Evolutionary conservation across 1,284 basidiomycete genomes (phyloP), one percentile per base, ranked within the genome.

Genomic region (Marasmius fiardii): DNA sequence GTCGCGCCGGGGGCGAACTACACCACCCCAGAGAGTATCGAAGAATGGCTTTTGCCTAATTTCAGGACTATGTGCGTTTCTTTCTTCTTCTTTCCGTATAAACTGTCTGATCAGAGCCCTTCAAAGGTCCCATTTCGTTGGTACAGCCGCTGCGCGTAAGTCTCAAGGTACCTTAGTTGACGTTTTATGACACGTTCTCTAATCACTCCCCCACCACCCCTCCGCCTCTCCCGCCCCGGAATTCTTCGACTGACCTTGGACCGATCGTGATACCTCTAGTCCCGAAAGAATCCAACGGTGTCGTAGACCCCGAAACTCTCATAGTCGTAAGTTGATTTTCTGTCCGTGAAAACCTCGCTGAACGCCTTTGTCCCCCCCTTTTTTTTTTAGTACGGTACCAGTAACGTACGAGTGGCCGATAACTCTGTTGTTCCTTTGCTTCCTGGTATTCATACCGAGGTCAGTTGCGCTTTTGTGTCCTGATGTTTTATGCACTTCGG

Each of bases 121-220:
- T 37, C n/a, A n/a, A n/a, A 52, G 34, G 51, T 53, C 52, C 10
- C 52, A 53, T 34, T 53, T 53, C 26, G 52, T 53, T 21, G 52
- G 52, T 16, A 53, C 52, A 16, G 12, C 41, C 2, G 52, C 52
- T 31, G 52, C 52, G 10, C 21, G 52, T 53, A 43, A 43, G 52
- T 44, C 12, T 37, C 3, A 37, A n/a, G n/a, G 5, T n/a, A 2
- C 5, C n/a, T 37, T 2, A 5, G n/a, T n/a, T n/a, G n/a, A n/a
- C n/a, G n/a, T n/a, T n/a, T n/a, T n/a, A n/a, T n/a, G n/a, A n/a
- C n/a, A n/a, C n/a, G n/a, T n/a, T n/a, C n/a, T n/a, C n/a, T n/a
- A n/a, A n/a, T n/a, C n/a, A n/a, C n/a, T n/a, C n/a, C n/a, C n/a
- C n/a, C n/a, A n/a, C n/a, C n/a, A n/a, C n/a, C n/a, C n/a, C n/a